These are phyloP conservation scores for Primulina eburnea DNA, from an alignment of 257 asterid genomes.

Conservation along the genomic window DNA sequence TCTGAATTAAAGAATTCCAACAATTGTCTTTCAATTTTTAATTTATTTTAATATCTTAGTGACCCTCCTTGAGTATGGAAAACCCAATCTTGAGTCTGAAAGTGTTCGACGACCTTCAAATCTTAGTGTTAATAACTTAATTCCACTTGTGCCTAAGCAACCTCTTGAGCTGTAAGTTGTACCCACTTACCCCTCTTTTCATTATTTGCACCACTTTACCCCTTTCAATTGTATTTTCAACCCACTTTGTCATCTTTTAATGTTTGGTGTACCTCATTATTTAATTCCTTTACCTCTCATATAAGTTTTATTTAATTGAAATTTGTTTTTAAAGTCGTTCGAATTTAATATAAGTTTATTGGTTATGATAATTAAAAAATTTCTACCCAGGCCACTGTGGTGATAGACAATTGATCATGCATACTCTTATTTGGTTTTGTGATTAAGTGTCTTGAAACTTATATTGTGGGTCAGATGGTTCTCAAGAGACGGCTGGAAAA, in stretches of 20 bases:
- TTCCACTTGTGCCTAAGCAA: background rate
- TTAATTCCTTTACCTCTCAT: background rate
- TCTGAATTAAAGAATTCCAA: no score
- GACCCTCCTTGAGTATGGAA: background rate
- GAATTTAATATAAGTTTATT: no score
- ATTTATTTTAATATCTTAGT: background rate
- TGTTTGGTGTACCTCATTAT: background rate
- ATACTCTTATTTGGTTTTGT: background rate
- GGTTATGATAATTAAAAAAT: no score
- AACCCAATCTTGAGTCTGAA: no score
- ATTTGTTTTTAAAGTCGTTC: no score
- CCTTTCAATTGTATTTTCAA: background rate
- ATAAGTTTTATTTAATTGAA: no score
- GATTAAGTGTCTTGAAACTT: constrained; percentile 20
- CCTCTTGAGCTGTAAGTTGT: background rate
- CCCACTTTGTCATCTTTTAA: background rate
- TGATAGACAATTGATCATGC: background rate
- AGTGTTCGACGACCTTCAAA: no score
- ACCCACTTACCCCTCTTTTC: background rate
- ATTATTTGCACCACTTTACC: background rate
- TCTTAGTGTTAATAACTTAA: no score
- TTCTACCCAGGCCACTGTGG: background rate
- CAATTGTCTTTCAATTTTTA: no score
- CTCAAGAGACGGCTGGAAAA: constrained; percentile 82
- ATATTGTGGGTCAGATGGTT: constrained; percentile 60